These are phyloP conservation scores for Sugiyamaella japonica DNA, from an alignment of 1,139 yeast species.

Conservation along the genomic window DNA sequence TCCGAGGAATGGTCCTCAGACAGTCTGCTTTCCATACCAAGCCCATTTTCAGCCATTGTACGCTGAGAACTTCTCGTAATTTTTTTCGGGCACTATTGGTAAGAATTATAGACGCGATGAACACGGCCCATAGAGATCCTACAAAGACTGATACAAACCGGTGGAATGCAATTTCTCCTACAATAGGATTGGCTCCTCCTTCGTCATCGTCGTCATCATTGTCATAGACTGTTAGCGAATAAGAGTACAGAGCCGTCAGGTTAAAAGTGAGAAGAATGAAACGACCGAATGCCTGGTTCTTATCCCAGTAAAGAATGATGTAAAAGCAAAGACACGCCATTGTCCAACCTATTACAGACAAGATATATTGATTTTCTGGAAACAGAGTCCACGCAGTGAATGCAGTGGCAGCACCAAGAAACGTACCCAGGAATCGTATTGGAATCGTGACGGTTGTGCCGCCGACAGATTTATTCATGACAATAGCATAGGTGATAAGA, in stretches of 20 bases:
- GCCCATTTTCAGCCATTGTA: constrained; percentile 78
- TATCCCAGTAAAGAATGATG: constrained; percentile 66
- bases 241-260: constrained; percentile 74
- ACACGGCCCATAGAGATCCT: constrained; percentile 77
- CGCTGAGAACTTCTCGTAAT: constrained; percentile 61
- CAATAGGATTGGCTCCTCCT: constrained; percentile 68
- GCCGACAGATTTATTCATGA: constrained; percentile 85
- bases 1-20: constrained; percentile 36
- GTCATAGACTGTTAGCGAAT: constrained; percentile 62
- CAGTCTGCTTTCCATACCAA: constrained; percentile 77
- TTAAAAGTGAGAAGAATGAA: constrained; percentile 76
- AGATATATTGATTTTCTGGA: constrained; percentile 56
- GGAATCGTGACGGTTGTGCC: constrained; percentile 81
- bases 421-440: constrained; percentile 75
- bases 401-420: constrained; percentile 66
- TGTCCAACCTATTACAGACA: constrained; percentile 59
- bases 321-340: constrained; percentile 66
- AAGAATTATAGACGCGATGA: constrained; percentile 57
- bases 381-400: constrained; percentile 57
- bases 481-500: constrained; percentile 71
- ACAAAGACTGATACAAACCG: constrained; percentile 69
- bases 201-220: constrained; percentile 60
- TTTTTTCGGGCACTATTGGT: constrained; percentile 77
- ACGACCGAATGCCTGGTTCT: constrained; percentile 49
- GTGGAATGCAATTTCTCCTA: constrained; percentile 77